Evolutionary conservation across 306 rosid species (phyloP).

Genomic region (Acmispon strigosus): DNA sequence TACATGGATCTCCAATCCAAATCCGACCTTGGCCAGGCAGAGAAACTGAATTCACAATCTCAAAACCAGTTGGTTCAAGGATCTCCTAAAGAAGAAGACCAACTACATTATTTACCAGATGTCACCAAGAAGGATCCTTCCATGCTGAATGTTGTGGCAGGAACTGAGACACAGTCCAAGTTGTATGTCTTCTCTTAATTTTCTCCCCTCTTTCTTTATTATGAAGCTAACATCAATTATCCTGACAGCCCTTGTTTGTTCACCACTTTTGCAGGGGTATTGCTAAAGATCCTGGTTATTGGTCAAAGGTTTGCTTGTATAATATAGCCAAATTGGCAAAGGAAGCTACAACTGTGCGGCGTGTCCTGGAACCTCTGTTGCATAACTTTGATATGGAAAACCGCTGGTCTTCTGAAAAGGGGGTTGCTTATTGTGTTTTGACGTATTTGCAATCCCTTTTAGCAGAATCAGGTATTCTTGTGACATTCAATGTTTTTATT

Average conservation of each 20-base stretch:
- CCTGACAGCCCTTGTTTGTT: conserved; percentile 18
- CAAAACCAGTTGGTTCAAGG: conserved; percentile 50
- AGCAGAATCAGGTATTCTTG: conserved; percentile 71
- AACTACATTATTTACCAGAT: conserved; percentile 36
- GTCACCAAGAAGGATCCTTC: conserved; percentile 34
- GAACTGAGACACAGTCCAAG: conserved; percentile 42
- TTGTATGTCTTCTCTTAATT: conserved; percentile 39
- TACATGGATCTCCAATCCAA: conserved; percentile 41
- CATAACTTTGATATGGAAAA: conserved; percentile 69
- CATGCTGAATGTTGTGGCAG: conserved; percentile 14
- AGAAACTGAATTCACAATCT: conserved; percentile 37
- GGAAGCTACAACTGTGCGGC: conserved; percentile 91
- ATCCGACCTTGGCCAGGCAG: conserved; percentile 33
- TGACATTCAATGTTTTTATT: conserved; percentile 6
- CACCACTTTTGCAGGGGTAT: conserved; percentile 49
- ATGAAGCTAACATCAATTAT: conserved; percentile 13
- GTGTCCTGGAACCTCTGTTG: conserved; percentile 88
- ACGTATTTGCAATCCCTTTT: conserved; percentile 72
- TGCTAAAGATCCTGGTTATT: conserved; percentile 70
- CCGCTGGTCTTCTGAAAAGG: conserved; percentile 77
- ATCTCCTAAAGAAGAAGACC: conserved; percentile 30
- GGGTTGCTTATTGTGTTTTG: conserved; percentile 68
- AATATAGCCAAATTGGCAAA: conserved; percentile 77
- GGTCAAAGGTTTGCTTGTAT: conserved; percentile 83
- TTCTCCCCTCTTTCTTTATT: conserved; percentile 16